Conservation (phyloP, 495 filamentous ascomycete species). For the Hapsidospora chrysogenum region DNA sequence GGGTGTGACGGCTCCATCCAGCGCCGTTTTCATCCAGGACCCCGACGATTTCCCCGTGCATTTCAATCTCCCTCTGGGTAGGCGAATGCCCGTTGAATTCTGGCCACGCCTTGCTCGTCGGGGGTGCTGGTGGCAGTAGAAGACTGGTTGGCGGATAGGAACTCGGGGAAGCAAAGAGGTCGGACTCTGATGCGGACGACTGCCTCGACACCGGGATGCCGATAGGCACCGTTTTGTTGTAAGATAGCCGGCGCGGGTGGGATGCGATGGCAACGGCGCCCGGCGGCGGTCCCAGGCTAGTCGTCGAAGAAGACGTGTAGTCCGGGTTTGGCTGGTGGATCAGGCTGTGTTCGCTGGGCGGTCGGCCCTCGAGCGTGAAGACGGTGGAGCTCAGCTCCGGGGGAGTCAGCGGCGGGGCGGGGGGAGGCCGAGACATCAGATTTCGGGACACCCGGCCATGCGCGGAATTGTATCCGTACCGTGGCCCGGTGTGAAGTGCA, state of each 20-base stretch:
- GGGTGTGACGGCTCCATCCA: conserved; percentile 30
- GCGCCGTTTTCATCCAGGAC: conserved; percentile 25
- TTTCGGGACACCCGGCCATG: conserved; percentile 5
- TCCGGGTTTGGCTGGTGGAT: conserved; percentile 23
- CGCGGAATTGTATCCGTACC: background rate
- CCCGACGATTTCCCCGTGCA: conserved; percentile 26
- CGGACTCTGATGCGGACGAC: conserved; percentile 5
- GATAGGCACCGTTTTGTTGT: conserved; percentile 22
- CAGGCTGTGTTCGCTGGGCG: conserved; percentile 19
- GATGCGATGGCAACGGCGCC: conserved; percentile 8
- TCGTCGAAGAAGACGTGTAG: conserved; percentile 15
- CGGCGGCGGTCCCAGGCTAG: conserved; percentile 2
- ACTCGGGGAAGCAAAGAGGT: conserved; percentile 17
- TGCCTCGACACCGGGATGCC: conserved; percentile 12
- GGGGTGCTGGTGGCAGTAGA: conserved; percentile 20
- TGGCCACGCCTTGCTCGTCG: conserved; percentile 8
- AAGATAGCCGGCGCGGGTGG: conserved; percentile 21
- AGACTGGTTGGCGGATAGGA: conserved; percentile 27
- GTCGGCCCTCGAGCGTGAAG: conserved; percentile 19
- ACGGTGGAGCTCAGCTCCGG: conserved; percentile 13
- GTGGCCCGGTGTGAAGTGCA: background rate
- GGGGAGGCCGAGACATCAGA: conserved; percentile 16
- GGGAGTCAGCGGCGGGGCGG: conserved; percentile 22
- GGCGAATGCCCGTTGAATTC: conserved; percentile 14
- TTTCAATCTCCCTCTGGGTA: conserved; percentile 15